Evolutionary conservation across 768 basidiomycete genomes (phyloP).

Genomic region (Pisolithus microcarpus): DNA sequence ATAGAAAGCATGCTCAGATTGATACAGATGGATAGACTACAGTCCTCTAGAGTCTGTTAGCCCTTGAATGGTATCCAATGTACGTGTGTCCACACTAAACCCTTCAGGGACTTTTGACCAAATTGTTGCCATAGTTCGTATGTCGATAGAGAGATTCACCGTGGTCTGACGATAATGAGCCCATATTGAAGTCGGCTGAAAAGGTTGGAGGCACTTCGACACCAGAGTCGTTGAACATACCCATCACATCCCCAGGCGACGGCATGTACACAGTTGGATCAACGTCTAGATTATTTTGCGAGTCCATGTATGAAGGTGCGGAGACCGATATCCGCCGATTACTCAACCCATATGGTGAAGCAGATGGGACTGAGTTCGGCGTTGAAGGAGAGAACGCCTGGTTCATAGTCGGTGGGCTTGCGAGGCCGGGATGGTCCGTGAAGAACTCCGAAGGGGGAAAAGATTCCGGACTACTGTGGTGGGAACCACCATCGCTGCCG

Average conservation of each 20-base stretch:
- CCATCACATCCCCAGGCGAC: conserved; percentile 50
- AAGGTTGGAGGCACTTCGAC: conserved; percentile 33
- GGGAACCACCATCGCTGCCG: conserved; percentile 39
- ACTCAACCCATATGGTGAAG: conserved; percentile 21
- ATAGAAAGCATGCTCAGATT: neutral
- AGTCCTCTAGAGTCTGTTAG: conserved; percentile 1
- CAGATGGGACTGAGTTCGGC: conserved; percentile 8
- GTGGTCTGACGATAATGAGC: conserved; percentile 19
- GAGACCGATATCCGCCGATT: conserved; percentile 19
- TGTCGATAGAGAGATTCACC: conserved; percentile 24
- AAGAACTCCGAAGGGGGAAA: conserved; percentile 64
- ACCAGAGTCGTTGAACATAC: conserved; percentile 44
- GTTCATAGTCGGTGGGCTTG: conserved; percentile 19
- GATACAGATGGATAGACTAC: conserved; percentile 8
- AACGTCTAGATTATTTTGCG: conserved; percentile 36
- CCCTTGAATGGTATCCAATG: conserved; percentile 14
- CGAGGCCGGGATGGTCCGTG: conserved; percentile 31
- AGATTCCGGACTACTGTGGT: conserved; percentile 53
- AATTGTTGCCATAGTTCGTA: conserved; percentile 9
- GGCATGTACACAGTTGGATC: conserved; percentile 49
- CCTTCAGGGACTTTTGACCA: conserved; percentile 24
- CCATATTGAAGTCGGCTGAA: conserved; percentile 23
- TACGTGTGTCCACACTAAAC: neutral
- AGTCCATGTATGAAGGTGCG: conserved; percentile 23
- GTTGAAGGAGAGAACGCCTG: conserved; percentile 17